phyloP scores from a whole-genome alignment of 2,329 filamentous ascomycete genomes.

The Fusarium cyanostomum region DNA sequence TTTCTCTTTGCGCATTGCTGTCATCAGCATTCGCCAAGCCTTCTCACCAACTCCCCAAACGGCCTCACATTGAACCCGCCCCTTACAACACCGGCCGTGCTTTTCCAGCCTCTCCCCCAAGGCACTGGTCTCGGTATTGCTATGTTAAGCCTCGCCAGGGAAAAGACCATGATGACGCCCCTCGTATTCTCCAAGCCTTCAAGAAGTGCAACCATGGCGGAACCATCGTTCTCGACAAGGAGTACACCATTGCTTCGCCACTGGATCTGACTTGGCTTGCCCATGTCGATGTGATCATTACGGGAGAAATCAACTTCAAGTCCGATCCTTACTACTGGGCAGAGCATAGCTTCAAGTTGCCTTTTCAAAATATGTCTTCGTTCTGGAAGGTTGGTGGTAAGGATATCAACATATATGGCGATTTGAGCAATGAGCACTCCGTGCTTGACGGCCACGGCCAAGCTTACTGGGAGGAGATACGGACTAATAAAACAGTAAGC shows the following conservation, averaged over 20 bases:
- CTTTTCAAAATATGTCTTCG: slow-evolving; percentile 70
- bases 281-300: slow-evolving; percentile 67
- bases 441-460: slow-evolving; percentile 64
- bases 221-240: slow-evolving; percentile 66
- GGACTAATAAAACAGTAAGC: slow-evolving; percentile 43
- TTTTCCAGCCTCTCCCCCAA: slow-evolving; percentile 28
- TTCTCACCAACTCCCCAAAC: slow-evolving; percentile 17
- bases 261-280: slow-evolving; percentile 72
- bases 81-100: slow-evolving; percentile 30
- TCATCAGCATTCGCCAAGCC: slow-evolving; percentile 12
- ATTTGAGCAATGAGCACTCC: slow-evolving; percentile 69
- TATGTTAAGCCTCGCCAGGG: slow-evolving; percentile 32
- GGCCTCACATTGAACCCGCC: slow-evolving; percentile 28
- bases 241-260: slow-evolving; percentile 71
- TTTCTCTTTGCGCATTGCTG: slow-evolving; percentile 23
- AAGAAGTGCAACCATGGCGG: slow-evolving; percentile 68
- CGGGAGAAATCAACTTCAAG: slow-evolving; percentile 68
- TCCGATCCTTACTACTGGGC: slow-evolving; percentile 77
- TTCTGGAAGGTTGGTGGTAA: slow-evolving; percentile 48
- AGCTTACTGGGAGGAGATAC: slow-evolving; percentile 37
- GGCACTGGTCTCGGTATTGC: slow-evolving; percentile 25
- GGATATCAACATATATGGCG: slow-evolving; percentile 71
- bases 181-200: slow-evolving; percentile 35
- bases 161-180: slow-evolving; percentile 25
- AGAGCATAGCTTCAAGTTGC: slow-evolving; percentile 68